A percentile compares a stretch with the other conserved stretches of the same genome.
These are phyloP conservation scores for Xylariaceae sp. DNA, from an alignment of 2,329 filamentous ascomycete genomes.

Conservation along the genomic window DNA sequence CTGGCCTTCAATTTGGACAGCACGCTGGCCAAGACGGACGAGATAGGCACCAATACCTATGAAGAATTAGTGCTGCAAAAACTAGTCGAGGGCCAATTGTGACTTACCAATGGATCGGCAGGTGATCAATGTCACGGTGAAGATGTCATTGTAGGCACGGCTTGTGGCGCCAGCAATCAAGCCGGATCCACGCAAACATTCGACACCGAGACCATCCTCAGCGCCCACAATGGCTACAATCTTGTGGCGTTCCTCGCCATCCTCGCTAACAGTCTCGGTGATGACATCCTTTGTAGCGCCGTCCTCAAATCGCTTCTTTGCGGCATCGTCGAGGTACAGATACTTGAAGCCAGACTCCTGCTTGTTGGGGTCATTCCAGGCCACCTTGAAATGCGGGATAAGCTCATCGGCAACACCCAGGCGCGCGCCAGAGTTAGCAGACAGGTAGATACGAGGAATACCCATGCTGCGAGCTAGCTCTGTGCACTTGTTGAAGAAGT, in stretches of 20 bases:
- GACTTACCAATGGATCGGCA: slow-evolving; percentile 88
- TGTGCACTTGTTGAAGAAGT: slow-evolving; percentile 99
- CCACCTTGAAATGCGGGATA: slow-evolving; percentile 94
- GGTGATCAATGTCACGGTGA: slow-evolving; percentile 95
- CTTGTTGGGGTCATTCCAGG: slow-evolving; percentile 81
- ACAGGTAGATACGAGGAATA: slow-evolving; percentile 95
- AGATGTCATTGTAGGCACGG: slow-evolving; percentile 96
- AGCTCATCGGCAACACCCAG: slow-evolving; percentile 95
- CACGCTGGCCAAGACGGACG: slow-evolving; percentile 95
- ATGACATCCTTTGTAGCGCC: slow-evolving; percentile 72
- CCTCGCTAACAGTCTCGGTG: slow-evolving; percentile 80
- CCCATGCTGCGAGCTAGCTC: slow-evolving; percentile 90
- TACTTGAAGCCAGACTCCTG: slow-evolving; percentile 94
- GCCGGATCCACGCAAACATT: slow-evolving; percentile 94
- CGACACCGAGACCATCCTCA: slow-evolving; percentile 94
- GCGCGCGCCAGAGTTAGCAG: slow-evolving; percentile 96
- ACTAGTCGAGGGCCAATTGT: slow-evolving; percentile 8
- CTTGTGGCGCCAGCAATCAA: slow-evolving; percentile 97
- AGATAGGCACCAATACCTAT: slow-evolving; percentile 94
- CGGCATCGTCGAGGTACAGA: slow-evolving; percentile 83
- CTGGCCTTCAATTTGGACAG: slow-evolving; percentile 97
- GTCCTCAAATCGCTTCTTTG: slow-evolving; percentile 83
- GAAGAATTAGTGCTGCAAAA: slow-evolving; percentile 29
- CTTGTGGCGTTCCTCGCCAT: slow-evolving; percentile 87
- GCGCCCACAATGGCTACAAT: slow-evolving; percentile 90